These are phyloP conservation scores for Metarhizium humberi DNA, from an alignment of 2,329 filamentous ascomycete genomes.

Conservation along the genomic window DNA sequence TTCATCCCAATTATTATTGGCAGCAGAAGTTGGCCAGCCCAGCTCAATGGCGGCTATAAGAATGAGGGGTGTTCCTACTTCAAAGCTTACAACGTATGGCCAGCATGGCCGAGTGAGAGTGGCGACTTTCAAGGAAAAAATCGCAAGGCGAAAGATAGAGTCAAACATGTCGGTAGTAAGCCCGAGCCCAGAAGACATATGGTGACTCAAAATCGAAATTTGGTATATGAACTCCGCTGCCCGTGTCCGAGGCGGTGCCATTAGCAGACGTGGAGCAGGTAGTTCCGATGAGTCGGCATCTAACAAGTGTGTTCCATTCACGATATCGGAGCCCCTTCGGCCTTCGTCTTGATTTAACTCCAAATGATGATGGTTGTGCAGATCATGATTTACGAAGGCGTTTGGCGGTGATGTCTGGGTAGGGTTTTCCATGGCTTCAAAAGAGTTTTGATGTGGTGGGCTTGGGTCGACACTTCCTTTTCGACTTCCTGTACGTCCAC, in stretches of 20 bases:
- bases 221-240: conserved; percentile 23
- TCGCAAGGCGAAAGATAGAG: conserved; percentile 37
- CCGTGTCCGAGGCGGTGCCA: conserved; percentile 36
- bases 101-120: conserved; percentile 60
- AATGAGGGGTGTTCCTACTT: conserved; percentile 58
- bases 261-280: conserved; percentile 25
- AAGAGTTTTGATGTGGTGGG: conserved; percentile 15
- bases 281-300: neutral
- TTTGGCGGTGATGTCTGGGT: conserved; percentile 8
- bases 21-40: conserved; percentile 24
- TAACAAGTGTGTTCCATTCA: neutral
- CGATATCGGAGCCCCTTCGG: neutral
- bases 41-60: conserved; percentile 59
- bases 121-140: conserved; percentile 62
- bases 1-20: neutral
- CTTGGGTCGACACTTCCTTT: neutral
- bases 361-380: neutral
- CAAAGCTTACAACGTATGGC: conserved; percentile 57
- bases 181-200: conserved; percentile 13
- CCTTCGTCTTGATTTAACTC: neutral
- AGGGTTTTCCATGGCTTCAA: conserved; percentile 10
- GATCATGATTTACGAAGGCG: neutral
- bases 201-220: conserved; percentile 26
- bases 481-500: conserved; percentile 5
- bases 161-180: conserved; percentile 19